Conservation (phyloP, 768 basidiomycete species). For the Postia placenta region DNA sequence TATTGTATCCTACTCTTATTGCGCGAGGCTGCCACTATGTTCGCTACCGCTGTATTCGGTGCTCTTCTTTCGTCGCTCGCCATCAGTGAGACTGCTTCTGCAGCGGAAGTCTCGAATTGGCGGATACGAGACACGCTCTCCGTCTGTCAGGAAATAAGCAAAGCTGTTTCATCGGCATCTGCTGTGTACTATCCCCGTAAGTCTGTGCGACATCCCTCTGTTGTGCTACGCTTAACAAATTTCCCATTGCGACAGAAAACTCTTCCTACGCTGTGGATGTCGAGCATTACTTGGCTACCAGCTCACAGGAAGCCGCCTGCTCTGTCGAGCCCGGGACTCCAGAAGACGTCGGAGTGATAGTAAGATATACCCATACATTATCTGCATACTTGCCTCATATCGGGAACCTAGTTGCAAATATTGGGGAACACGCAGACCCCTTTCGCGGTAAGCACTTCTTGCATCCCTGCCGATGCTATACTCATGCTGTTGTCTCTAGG, state of each 20-base stretch:
- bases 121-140: constrained; percentile 10
- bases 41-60: too few relatives aligned
- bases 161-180: not conserved
- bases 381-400: too few relatives aligned
- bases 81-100: not conserved
- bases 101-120: not conserved
- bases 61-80: not conserved
- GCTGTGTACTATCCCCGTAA: not conserved
- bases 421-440: constrained; percentile 38
- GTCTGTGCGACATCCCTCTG: not conserved
- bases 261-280: not conserved
- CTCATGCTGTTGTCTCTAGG: constrained; percentile 11
- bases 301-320: not conserved
- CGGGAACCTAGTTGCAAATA: constrained; percentile 39
- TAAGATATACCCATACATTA: not conserved
- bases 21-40: too few relatives aligned
- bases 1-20: too few relatives aligned
- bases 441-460: constrained; percentile 40
- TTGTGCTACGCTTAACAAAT: constrained; percentile 19
- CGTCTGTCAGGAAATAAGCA: not conserved
- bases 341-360: not conserved
- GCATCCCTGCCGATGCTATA: not conserved
- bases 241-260: not conserved
- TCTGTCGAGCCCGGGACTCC: too few relatives aligned
- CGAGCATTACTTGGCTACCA: not conserved